Evolutionary conservation across 805 yeast genomes (phyloP).

Genomic region (Schwanniomyces occidentalis): DNA sequence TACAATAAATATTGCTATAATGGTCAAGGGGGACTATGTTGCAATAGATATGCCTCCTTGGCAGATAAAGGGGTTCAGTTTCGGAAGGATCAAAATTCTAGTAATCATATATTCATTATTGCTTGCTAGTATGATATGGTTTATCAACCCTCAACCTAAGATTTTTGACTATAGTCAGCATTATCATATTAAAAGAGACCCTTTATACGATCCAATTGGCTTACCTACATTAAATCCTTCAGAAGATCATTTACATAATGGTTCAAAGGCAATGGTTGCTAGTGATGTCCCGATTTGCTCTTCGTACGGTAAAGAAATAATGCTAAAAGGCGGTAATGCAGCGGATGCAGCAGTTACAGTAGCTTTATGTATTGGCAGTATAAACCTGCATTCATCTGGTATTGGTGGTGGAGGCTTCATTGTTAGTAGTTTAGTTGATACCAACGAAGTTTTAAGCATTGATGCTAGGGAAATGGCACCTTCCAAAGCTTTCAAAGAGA

Average conservation of each 20-base stretch:
- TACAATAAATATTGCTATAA: no score
- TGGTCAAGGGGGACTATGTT: no score
- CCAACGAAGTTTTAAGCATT: slow-evolving; percentile 56
- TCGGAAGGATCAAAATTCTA: not conserved
- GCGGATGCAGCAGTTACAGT: slow-evolving; percentile 93
- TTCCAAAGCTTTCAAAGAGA: slow-evolving; percentile 52
- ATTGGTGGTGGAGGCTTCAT: slow-evolving; percentile 93
- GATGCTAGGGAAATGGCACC: slow-evolving; percentile 95
- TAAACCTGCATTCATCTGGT: slow-evolving; percentile 82
- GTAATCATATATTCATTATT: not conserved
- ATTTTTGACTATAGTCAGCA: not conserved
- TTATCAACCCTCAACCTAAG: not conserved
- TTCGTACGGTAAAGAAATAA: slow-evolving; percentile 55
- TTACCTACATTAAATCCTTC: slow-evolving; percentile 47
- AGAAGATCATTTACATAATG: slow-evolving; percentile 35
- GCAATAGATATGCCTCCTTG: no score
- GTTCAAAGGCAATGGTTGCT: slow-evolving; percentile 61
- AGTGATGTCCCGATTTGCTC: slow-evolving; percentile 68
- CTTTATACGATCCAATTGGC: slow-evolving; percentile 20
- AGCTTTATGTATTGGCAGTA: slow-evolving; percentile 82
- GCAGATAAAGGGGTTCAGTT: no score
- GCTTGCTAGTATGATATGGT: not conserved
- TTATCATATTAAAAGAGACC: slow-evolving; percentile 8
- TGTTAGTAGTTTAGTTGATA: slow-evolving; percentile 25
- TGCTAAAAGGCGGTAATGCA: slow-evolving; percentile 68